Evolutionary conservation across 2,329 filamentous ascomycete genomes (phyloP).

Genomic region (Aureobasidium sp.): DNA sequence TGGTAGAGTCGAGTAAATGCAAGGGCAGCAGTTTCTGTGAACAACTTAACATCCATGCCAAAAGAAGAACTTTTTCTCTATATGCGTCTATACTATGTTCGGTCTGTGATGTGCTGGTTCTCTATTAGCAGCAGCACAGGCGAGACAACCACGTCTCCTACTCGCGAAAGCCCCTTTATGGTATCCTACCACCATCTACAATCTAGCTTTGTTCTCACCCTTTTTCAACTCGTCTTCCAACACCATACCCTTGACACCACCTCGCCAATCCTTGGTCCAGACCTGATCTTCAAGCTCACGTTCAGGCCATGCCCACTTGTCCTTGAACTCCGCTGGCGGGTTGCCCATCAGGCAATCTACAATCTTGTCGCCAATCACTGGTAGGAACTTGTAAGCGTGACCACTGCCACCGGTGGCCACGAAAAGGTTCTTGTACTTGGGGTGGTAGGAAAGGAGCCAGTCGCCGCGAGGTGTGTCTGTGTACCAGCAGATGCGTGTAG

Average conservation of each 20-base stretch:
- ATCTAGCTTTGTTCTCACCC: slow-evolving; percentile 9
- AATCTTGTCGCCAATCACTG: slow-evolving; percentile 50
- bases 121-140: not conserved
- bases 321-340: slow-evolving; percentile 40
- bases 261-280: slow-evolving; percentile 34
- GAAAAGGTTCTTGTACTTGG: slow-evolving; percentile 45
- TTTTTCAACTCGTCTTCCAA: slow-evolving; percentile 31
- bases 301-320: slow-evolving; percentile 54
- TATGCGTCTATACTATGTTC: no score
- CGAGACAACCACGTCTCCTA: not conserved
- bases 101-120: no score
- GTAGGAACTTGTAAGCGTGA: slow-evolving; percentile 57
- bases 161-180: no score
- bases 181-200: not conserved
- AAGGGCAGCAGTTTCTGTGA: no score
- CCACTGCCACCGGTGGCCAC: slow-evolving; percentile 56
- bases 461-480: slow-evolving; percentile 50
- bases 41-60: no score
- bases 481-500: slow-evolving; percentile 49
- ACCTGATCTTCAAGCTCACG: slow-evolving; percentile 28
- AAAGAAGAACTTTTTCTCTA: no score
- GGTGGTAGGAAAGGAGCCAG: slow-evolving; percentile 48
- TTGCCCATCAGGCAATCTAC: slow-evolving; percentile 45
- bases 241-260: slow-evolving; percentile 30
- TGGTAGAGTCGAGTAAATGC: no score